Percentiles rank a stretch among this genome's conserved stretches.
Evolutionary conservation across 208 protist species (phyloP).

Genomic region (Trypanosomatidae sp.): DNA sequence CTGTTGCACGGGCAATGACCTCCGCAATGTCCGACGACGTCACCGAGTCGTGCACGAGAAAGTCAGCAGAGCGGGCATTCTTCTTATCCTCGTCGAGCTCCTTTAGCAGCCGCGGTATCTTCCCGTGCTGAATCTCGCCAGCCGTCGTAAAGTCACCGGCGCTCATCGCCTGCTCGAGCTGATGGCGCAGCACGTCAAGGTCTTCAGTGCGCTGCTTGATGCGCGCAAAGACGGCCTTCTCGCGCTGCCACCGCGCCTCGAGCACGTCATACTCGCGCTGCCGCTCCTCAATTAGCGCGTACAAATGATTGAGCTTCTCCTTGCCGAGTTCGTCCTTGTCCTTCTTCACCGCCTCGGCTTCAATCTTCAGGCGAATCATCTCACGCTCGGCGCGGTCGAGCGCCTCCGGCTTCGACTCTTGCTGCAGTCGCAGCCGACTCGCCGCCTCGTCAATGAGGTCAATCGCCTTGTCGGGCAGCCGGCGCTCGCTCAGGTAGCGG

Average conservation of each 20-base stretch:
- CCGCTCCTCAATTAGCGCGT: constrained; percentile 46
- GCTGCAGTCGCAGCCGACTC: constrained; percentile 86
- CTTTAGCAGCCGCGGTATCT: constrained; percentile 74
- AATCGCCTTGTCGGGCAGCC: constrained; percentile 98
- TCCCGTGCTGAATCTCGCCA: constrained; percentile 65
- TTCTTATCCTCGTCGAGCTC: constrained; percentile 77
- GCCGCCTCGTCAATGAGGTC: constrained; percentile 97
- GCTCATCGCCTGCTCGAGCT: constrained; percentile 74
- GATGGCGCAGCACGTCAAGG: constrained; percentile 63
- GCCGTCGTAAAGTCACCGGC: constrained; percentile 61
- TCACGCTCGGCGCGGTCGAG: constrained; percentile 91
- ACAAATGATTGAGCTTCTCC: constrained; percentile 61
- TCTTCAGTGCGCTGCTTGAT: constrained; percentile 89
- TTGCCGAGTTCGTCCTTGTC: constrained; percentile 89
- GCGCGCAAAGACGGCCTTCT: constrained; percentile 81
- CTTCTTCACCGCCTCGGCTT: constrained; percentile 87
- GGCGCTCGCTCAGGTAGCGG: constrained; percentile 94
- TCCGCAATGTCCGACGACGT: constrained; percentile 89
- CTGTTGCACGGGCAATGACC: constrained; percentile 95
- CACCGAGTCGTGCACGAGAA: constrained; percentile 92
- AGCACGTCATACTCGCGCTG: constrained; percentile 82
- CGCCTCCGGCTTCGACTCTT: constrained; percentile 93
- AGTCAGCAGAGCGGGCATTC: constrained; percentile 86
- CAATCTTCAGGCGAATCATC: constrained; percentile 87
- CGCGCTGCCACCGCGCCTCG: constrained; percentile 67